Percentiles rank a stretch among this genome's conserved stretches.
phyloP scores from a whole-genome alignment of 305 asterid genomes.

The Nicotiana rustica region DNA sequence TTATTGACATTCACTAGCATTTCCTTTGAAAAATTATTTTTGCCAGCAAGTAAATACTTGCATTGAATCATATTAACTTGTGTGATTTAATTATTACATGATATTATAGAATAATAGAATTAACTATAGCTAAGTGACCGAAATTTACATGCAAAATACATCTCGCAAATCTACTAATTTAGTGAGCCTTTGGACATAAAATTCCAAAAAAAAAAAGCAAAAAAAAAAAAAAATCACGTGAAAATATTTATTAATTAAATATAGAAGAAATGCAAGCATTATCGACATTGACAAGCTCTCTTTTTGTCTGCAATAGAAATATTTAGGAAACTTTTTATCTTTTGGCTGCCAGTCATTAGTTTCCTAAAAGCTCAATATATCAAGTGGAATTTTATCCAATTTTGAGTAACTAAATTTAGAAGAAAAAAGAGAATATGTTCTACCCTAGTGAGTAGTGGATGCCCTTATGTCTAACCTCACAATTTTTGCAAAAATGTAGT shows the following conservation, averaged over 20 bases:
- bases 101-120: too few relatives aligned
- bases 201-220: too few relatives aligned
- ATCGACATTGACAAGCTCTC: conserved; percentile 1
- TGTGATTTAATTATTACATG: too few relatives aligned
- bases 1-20: too few relatives aligned
- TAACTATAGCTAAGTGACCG: too few relatives aligned
- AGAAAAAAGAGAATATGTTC: conserved; percentile 5
- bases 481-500: not conserved
- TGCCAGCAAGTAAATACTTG: too few relatives aligned
- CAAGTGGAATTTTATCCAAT: conserved; percentile 29
- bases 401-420: not conserved
- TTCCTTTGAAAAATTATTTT: too few relatives aligned
- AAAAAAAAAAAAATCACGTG: too few relatives aligned
- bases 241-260: not conserved
- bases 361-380: not conserved
- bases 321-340: not conserved
- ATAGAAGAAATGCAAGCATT: not conserved
- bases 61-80: too few relatives aligned
- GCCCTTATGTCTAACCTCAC: not conserved
- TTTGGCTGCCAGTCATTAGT: not conserved
- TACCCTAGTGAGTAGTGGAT: not conserved
- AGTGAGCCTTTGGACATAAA: too few relatives aligned
- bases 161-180: too few relatives aligned
- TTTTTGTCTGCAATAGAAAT: not conserved
- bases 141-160: not conserved